Conservation (phyloP, 2,329 filamentous ascomycete species). For the Westerdykella aurantiaca region DNA sequence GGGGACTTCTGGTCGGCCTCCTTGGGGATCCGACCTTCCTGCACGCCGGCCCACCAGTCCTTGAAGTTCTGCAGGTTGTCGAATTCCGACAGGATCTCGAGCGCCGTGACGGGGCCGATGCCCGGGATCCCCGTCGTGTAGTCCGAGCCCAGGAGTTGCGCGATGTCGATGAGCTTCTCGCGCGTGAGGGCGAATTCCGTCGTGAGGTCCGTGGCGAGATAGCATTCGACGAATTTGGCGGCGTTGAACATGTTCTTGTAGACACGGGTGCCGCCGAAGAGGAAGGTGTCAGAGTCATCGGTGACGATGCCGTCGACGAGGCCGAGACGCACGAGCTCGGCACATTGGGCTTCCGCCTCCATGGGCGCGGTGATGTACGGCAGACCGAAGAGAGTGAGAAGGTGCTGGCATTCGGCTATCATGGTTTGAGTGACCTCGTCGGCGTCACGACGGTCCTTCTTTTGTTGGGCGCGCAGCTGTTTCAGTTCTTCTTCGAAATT, state of each 20-base stretch:
- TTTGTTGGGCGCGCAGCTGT: constrained; percentile 85
- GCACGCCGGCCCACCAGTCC: constrained; percentile 81
- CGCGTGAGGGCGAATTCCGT: constrained; percentile 82
- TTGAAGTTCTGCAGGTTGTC: constrained; percentile 68
- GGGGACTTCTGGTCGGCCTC: constrained; percentile 49
- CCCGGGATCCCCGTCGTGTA: constrained; percentile 90
- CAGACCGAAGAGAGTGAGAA: constrained; percentile 84
- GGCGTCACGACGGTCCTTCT: constrained; percentile 90
- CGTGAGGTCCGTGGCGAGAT: constrained; percentile 75
- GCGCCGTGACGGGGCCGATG: constrained; percentile 86
- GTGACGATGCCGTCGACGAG: constrained; percentile 97
- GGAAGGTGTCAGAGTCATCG: constrained; percentile 92
- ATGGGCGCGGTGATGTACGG: constrained; percentile 97
- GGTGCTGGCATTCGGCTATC: constrained; percentile 89
- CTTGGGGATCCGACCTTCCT: constrained; percentile 59
- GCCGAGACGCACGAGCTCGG: constrained; percentile 76
- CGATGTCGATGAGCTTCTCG: constrained; percentile 81
- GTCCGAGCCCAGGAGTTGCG: constrained; percentile 86
- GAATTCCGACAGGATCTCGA: constrained; percentile 93
- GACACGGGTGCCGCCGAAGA: constrained; percentile 91
- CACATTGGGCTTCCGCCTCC: constrained; percentile 98
- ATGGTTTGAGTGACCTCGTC: constrained; percentile 96
- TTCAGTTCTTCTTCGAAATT: constrained; percentile 86
- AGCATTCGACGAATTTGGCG: constrained; percentile 97
- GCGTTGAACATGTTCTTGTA: constrained; percentile 99